Conservation (phyloP, 306 rosid species). For the Geum urbanum region DNA sequence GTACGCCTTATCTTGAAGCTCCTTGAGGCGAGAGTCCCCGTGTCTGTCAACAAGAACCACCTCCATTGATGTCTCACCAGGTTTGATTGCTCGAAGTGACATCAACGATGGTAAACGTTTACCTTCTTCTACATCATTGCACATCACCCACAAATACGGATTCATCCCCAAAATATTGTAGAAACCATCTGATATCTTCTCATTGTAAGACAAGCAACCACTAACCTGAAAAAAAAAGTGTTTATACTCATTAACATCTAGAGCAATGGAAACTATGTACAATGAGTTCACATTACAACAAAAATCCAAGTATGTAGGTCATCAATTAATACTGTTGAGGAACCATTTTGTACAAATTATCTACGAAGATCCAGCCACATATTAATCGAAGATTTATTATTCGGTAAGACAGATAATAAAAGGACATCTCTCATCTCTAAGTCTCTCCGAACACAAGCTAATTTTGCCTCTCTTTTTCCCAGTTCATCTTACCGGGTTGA, state of each 20-base stretch:
- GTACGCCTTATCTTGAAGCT: constrained; percentile 83
- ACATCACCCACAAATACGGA: constrained; percentile 91
- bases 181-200: constrained; percentile 91
- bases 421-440: neutral
- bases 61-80: constrained; percentile 69
- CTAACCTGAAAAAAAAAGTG: constrained; percentile 54
- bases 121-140: constrained; percentile 75
- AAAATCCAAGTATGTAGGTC: neutral
- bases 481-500: neutral
- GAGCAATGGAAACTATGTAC: neutral
- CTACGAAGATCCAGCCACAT: neutral
- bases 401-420: no score
- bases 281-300: neutral
- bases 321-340: neutral
- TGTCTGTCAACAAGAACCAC: constrained; percentile 74
- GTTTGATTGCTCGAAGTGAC: constrained; percentile 68
- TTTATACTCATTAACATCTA: constrained; percentile 8
- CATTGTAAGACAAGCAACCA: constrained; percentile 89
- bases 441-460: neutral
- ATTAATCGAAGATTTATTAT: neutral
- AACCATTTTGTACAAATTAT: neutral
- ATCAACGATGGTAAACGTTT: constrained; percentile 51
- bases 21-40: constrained; percentile 67
- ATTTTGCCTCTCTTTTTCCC: neutral
- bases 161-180: constrained; percentile 93